These are phyloP conservation scores for Mycena leptocephala DNA, from an alignment of 768 basidiomycete species.

Conservation along the genomic window DNA sequence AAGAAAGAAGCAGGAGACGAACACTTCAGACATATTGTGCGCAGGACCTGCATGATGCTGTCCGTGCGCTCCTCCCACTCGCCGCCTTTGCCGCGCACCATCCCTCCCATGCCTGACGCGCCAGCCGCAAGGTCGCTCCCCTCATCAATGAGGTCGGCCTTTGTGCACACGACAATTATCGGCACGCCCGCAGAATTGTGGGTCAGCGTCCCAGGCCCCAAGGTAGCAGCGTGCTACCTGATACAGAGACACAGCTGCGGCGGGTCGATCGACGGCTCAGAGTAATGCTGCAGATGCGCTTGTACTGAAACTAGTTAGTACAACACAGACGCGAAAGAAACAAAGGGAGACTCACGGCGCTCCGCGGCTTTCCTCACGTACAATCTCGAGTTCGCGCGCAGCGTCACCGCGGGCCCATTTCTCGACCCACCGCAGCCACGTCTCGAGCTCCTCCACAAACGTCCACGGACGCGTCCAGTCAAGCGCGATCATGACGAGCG, in stretches of 20 bases:
- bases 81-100: conserved; percentile 93
- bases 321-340: conserved; percentile 3
- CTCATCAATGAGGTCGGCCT: conserved; percentile 94
- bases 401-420: conserved; percentile 82
- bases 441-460: conserved; percentile 88
- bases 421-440: conserved; percentile 92
- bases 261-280: conserved; percentile 83
- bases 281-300: conserved; percentile 91
- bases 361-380: conserved; percentile 88
- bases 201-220: conserved; percentile 89
- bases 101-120: conserved; percentile 87
- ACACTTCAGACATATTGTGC: conserved; percentile 96
- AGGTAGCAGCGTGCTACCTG: conserved; percentile 80
- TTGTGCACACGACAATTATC: conserved; percentile 92
- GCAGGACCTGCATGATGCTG: conserved; percentile 94
- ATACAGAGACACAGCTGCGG: conserved; percentile 76
- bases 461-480: conserved; percentile 98
- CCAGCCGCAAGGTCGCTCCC: conserved; percentile 82
- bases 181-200: conserved; percentile 91
- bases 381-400: conserved; percentile 81
- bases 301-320: conserved; percentile 71
- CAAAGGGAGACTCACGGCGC: conserved; percentile 70
- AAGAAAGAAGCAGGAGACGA: conserved; percentile 48
- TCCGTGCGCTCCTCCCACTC: conserved; percentile 98
- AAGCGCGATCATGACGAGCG: conserved; percentile 86